These are phyloP conservation scores for Arabis hirsuta DNA, from an alignment of 345 rosid genomes.

Conservation along the genomic window DNA sequence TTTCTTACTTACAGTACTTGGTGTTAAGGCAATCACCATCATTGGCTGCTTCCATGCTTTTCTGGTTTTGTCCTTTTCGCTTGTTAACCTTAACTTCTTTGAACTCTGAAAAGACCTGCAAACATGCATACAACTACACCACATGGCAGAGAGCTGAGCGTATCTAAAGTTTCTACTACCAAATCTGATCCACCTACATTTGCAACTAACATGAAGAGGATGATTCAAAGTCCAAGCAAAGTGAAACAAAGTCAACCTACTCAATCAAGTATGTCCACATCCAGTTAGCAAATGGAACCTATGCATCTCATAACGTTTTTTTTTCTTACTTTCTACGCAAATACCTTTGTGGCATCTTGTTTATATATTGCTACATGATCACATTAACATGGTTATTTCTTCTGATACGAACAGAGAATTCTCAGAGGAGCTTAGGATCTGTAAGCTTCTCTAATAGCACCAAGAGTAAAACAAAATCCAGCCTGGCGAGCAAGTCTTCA, in stretches of 20 bases:
- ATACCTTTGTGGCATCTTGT: slow-evolving; percentile 12
- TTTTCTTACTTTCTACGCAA: background rate
- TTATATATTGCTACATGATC: slow-evolving; percentile 12
- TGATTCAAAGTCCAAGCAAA: slow-evolving; percentile 42
- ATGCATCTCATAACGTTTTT: slow-evolving; percentile 17
- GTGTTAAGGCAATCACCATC: slow-evolving; percentile 9
- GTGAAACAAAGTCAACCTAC: slow-evolving; percentile 49
- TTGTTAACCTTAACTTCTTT: slow-evolving; percentile 63
- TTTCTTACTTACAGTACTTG: slow-evolving; percentile 34
- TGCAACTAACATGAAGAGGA: slow-evolving; percentile 47
- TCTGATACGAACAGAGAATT: slow-evolving; percentile 46
- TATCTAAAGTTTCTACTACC: slow-evolving; percentile 50
- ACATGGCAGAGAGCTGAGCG: slow-evolving; percentile 52
- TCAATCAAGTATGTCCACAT: slow-evolving; percentile 53
- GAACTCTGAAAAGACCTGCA: slow-evolving; percentile 69
- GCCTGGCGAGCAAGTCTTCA: slow-evolving; percentile 48
- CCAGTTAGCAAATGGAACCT: slow-evolving; percentile 9
- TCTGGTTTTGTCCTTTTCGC: slow-evolving; percentile 14
- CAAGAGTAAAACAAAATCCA: slow-evolving; percentile 50
- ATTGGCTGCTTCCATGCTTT: slow-evolving; percentile 14
- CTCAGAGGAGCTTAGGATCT: slow-evolving; percentile 52
- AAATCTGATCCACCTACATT: slow-evolving; percentile 46
- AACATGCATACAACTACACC: slow-evolving; percentile 46
- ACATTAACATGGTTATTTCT: slow-evolving; percentile 24
- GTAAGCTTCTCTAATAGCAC: slow-evolving; percentile 45